phyloP scores from a whole-genome alignment of 805 yeast genomes.

The Starmerella floris region DNA sequence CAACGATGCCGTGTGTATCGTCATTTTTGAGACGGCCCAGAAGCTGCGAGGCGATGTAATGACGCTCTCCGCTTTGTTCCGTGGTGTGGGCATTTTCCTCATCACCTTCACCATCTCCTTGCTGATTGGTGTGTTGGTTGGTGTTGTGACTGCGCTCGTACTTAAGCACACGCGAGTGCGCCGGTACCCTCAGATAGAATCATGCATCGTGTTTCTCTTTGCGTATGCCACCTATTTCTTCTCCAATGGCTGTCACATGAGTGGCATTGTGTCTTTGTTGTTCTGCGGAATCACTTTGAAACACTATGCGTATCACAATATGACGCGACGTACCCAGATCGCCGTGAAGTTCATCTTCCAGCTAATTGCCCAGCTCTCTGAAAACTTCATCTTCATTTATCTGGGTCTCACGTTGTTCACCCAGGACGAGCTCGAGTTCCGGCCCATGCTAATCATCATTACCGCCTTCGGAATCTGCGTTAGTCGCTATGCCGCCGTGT shows the following conservation, averaged over 20 bases:
- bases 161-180: slow-evolving; percentile 86
- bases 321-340: slow-evolving; percentile 93
- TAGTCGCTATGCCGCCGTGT: slow-evolving; percentile 94
- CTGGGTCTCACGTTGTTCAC: slow-evolving; percentile 89
- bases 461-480: slow-evolving; percentile 83
- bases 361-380: slow-evolving; percentile 84
- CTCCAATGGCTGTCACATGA: slow-evolving; percentile 98
- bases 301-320: slow-evolving; percentile 92
- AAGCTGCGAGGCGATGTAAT: slow-evolving; percentile 79
- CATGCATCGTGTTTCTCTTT: slow-evolving; percentile 75
- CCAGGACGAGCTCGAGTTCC: slow-evolving; percentile 87
- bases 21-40: slow-evolving; percentile 97
- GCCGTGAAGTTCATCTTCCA: slow-evolving; percentile 93
- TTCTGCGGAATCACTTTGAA: slow-evolving; percentile 95
- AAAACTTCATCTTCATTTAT: slow-evolving; percentile 91
- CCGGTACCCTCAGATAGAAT: slow-evolving; percentile 92
- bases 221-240: slow-evolving; percentile 96
- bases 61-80: slow-evolving; percentile 48
- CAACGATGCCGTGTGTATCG: slow-evolving; percentile 96
- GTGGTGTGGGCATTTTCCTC: slow-evolving; percentile 84
- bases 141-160: slow-evolving; percentile 76
- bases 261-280: slow-evolving; percentile 87
- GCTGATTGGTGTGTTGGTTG: slow-evolving; percentile 76
- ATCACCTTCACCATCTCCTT: slow-evolving; percentile 88
- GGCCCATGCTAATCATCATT: slow-evolving; percentile 82